Evolutionary conservation across 1,284 basidiomycete species (phyloP).

Genomic region (Hemileia vastatrix): DNA sequence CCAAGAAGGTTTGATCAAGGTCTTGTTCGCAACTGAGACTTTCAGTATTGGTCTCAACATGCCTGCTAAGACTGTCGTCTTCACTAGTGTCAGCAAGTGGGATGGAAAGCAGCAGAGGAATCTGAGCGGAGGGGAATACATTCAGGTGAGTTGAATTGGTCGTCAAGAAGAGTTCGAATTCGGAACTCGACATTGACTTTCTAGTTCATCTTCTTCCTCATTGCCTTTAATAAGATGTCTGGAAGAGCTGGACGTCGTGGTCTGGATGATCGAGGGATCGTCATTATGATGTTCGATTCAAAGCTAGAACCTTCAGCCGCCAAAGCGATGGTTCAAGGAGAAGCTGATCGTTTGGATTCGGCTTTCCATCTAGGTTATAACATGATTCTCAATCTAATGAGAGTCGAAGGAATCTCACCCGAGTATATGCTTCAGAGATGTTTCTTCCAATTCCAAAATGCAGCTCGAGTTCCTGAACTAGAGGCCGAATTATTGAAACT

Average conservation of each 20-base stretch:
- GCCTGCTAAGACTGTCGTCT: slow-evolving; percentile 98
- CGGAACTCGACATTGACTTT: not conserved
- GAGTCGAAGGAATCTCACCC: slow-evolving; percentile 94
- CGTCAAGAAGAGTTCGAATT: too few relatives aligned
- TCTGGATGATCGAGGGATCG: slow-evolving; percentile 90
- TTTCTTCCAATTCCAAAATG: slow-evolving; percentile 98
- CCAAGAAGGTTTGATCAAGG: slow-evolving; percentile 96
- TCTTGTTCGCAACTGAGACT: slow-evolving; percentile 94
- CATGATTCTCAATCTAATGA: slow-evolving; percentile 96
- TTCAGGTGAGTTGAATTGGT: slow-evolving; percentile 47
- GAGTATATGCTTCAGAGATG: slow-evolving; percentile 96
- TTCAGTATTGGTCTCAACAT: slow-evolving; percentile 99
- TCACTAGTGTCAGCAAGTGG: slow-evolving; percentile 88
- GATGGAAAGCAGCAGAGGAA: slow-evolving; percentile 91
- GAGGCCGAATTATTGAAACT: slow-evolving; percentile 72
- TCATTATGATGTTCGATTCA: slow-evolving; percentile 99
- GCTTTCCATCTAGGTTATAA: slow-evolving; percentile 99
- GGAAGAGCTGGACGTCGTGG: slow-evolving; percentile 94
- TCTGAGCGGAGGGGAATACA: slow-evolving; percentile 49
- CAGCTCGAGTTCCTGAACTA: slow-evolving; percentile 70
- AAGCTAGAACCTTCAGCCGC: slow-evolving; percentile 85
- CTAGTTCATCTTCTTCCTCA: not conserved
- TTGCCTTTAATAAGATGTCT: slow-evolving; percentile 79
- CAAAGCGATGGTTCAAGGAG: slow-evolving; percentile 95
- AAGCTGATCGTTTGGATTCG: slow-evolving; percentile 91